Base-by-base conservation (phyloP, 768 basidiomycete genomes). In the Suillus fuscotomentosus region DNA sequence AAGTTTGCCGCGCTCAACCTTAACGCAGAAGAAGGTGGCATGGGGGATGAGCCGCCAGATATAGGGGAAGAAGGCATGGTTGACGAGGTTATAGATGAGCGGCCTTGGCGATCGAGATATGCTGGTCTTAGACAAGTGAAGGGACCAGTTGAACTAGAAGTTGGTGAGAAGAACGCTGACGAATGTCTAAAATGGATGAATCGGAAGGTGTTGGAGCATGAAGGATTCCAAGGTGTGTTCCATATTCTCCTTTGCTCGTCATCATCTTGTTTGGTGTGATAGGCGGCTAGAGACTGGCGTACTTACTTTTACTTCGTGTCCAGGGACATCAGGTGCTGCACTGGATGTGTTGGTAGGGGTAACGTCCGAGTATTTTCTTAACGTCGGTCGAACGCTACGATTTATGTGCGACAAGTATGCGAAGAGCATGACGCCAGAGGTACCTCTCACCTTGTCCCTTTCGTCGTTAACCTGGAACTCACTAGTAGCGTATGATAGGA, bases 321-420 rank as follows among this genome's bases (percentile, higher is more conserved):
- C 60, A 91, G 94, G 94, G 53, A 75, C 92, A 14, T 90, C 93
- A n/a, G 83, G 86, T 69, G 80, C 82, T 50, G 86, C 95, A 0
- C 75, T 97, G 56, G 90, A 93, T 67, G 88, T 95, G 15, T 77
- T 98, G 24, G 82, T 89, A 0, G 83, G 88, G 50, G 88, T 96
- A 9, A 84, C 90, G 0, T 83, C 89, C 0, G 92, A 96, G 69
- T 97, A 93, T 75, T 72, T 98, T 5, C 73, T 85, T 24, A 97
- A 95, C 70, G 86, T 98, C 50, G 97, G 97, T 3, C 83, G 89
- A 54, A 96, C 94, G 15, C 87, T 99, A 60, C 84, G 89, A 62
- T 92, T 89, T 70, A 77, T 94, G 64, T 82, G 84, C 50, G 95
- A 98, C 75, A 93, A 91, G 72, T 90, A 92, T 76, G 84, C 85